Evolutionary conservation across 345 rosid species (phyloP).

Genomic region (Syzygium grande): DNA sequence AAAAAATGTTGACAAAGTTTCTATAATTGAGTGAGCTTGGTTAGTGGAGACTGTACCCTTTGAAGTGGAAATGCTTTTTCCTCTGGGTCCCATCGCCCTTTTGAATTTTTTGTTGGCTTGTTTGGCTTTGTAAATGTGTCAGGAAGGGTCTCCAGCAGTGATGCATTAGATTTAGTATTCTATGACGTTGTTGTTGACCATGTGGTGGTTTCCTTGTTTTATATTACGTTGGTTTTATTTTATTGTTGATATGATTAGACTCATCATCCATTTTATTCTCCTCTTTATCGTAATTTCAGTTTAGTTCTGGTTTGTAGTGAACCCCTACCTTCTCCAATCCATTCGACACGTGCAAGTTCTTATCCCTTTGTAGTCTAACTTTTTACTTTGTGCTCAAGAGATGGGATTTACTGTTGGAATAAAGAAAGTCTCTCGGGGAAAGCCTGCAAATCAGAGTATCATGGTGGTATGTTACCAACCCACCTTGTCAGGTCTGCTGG

Average conservation of each 20-base stretch:
- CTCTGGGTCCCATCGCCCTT: background rate
- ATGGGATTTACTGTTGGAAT: constrained; percentile 22
- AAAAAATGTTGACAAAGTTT: background rate
- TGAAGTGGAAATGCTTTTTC: background rate
- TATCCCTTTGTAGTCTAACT: constrained; percentile 1
- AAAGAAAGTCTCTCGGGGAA: constrained; percentile 30
- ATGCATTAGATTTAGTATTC: background rate
- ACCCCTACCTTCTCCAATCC: background rate
- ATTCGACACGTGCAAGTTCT: background rate
- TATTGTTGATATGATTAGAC: background rate
- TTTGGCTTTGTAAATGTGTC: background rate
- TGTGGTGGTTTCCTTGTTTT: background rate
- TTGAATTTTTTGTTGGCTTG: background rate
- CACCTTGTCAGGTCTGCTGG: constrained; percentile 31
- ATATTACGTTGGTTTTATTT: background rate
- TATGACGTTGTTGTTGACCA: background rate
- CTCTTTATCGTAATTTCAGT: background rate
- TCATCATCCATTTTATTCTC: background rate
- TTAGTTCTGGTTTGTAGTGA: background rate
- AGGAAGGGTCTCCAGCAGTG: background rate
- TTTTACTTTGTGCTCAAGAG: constrained; percentile 13
- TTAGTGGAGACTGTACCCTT: background rate
- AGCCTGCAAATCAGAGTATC: constrained; percentile 35
- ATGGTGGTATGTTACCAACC: constrained; percentile 36
- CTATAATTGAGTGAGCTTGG: background rate